Percentiles rank a stretch among this genome's conserved stretches.
These are phyloP conservation scores for Calonectria henricotiae DNA, from an alignment of 2,329 filamentous ascomycete genomes.

Conservation along the genomic window DNA sequence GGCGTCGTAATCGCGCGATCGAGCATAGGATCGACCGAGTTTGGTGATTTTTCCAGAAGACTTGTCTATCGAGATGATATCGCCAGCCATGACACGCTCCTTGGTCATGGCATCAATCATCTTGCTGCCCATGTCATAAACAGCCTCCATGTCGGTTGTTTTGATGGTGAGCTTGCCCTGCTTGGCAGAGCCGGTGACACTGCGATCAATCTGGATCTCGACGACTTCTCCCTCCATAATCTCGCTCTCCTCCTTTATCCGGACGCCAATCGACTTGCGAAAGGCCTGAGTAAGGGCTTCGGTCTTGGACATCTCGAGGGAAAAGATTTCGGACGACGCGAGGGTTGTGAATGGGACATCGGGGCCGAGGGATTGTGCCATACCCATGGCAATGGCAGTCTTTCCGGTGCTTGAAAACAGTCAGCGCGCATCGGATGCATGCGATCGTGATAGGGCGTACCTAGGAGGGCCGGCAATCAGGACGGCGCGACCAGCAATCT, in stretches of 20 bases:
- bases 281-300: constrained; percentile 99
- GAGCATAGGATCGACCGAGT: constrained; percentile 93
- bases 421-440: constrained; percentile 41
- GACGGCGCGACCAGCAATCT: constrained; percentile 95
- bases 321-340: constrained; percentile 97
- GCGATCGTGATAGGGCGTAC: constrained; percentile 58
- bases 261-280: constrained; percentile 96
- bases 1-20: constrained; percentile 97
- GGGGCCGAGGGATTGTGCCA: constrained; percentile 94
- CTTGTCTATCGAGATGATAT: constrained; percentile 99
- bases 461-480: constrained; percentile 95
- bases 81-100: constrained; percentile 98
- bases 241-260: constrained; percentile 99
- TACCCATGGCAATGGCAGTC: constrained; percentile 98
- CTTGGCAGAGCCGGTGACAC: constrained; percentile 96
- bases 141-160: constrained; percentile 99
- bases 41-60: constrained; percentile 98
- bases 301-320: constrained; percentile 99
- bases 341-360: constrained; percentile 98
- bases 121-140: constrained; percentile 99
- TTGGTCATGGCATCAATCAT: constrained; percentile 99
- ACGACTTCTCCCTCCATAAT: constrained; percentile 99
- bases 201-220: constrained; percentile 98
- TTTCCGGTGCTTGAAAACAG: constrained; percentile 84
- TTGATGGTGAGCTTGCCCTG: constrained; percentile 99